Evolutionary conservation across 83 land plant species (phyloP).

Genomic region (Thuja plicata): DNA sequence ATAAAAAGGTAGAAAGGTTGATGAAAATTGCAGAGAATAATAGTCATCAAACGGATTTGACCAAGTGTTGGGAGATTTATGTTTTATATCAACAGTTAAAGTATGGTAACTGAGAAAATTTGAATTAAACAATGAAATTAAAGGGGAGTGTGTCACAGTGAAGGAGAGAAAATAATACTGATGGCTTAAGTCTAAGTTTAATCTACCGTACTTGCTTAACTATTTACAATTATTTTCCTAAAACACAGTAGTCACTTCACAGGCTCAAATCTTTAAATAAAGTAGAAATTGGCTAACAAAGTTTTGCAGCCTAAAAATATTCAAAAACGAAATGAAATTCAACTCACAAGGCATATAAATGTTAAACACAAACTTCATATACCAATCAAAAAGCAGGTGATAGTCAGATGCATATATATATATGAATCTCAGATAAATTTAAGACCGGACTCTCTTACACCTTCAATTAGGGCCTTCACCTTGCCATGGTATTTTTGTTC

Average conservation of each 20-base stretch:
- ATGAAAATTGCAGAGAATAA: not conserved
- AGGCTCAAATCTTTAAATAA: not conserved
- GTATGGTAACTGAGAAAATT: not conserved
- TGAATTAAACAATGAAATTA: not conserved
- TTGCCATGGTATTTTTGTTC: constrained; percentile 95
- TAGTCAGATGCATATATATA: not conserved
- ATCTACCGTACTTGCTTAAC: not conserved
- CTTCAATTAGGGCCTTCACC: constrained; percentile 85
- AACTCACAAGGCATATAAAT: not conserved
- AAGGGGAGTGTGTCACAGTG: not conserved
- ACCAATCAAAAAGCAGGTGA: not conserved
- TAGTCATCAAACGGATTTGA: not conserved
- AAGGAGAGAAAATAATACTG: not conserved
- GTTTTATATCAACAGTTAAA: not conserved
- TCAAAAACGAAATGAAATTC: not conserved
- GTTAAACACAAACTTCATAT: not conserved
- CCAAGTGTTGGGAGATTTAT: not conserved
- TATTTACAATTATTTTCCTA: not conserved
- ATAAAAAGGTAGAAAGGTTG: not conserved
- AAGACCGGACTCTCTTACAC: constrained; percentile 62
- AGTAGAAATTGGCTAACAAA: not conserved
- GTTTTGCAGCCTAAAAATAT: not conserved
- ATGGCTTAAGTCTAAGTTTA: not conserved
- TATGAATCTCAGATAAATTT: constrained; percentile 34
- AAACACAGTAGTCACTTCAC: not conserved